Evolutionary conservation across 176 grass and related monocot genomes (phyloP).

Genomic region (Luzula sylvatica): DNA sequence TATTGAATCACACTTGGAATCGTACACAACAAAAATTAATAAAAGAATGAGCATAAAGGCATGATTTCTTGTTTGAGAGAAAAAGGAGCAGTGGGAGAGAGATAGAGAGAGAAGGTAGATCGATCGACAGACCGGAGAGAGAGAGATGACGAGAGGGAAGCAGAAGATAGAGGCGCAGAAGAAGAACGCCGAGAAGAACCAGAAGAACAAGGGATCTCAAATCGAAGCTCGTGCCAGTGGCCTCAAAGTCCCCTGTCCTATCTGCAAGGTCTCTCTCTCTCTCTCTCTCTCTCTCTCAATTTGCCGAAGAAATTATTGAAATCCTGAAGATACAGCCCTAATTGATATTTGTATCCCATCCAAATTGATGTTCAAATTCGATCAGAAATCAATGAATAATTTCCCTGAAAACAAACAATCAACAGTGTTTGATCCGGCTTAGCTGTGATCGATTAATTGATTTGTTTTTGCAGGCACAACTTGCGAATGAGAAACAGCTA

Average conservation of each 20-base stretch:
- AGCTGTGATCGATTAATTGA: background rate
- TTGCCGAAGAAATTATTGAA: no score
- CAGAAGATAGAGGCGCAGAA: constrained; percentile 98
- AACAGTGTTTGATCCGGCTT: no score
- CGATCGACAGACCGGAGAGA: constrained; percentile 8
- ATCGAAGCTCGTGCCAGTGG: constrained; percentile 79
- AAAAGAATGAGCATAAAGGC: no score
- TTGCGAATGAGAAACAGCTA: constrained; percentile 90
- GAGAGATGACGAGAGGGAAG: constrained; percentile 78
- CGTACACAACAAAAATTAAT: no score
- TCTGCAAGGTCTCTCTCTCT: constrained; percentile 65
- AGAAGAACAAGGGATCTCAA: constrained; percentile 89
- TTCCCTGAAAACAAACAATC: no score
- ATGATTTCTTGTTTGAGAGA: background rate
- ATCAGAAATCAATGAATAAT: no score
- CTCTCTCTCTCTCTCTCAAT: background rate
- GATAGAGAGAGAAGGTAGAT: background rate
- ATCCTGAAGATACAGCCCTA: background rate
- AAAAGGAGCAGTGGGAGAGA: background rate
- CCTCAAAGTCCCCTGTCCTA: constrained; percentile 82
- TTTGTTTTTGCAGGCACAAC: constrained; percentile 41
- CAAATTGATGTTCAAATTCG: background rate
- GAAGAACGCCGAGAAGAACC: constrained; percentile 77
- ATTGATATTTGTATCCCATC: background rate
- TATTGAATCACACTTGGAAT: no score